Conservation (phyloP, 2,329 filamentous ascomycete species). For the Diplodia sapinea region DNA sequence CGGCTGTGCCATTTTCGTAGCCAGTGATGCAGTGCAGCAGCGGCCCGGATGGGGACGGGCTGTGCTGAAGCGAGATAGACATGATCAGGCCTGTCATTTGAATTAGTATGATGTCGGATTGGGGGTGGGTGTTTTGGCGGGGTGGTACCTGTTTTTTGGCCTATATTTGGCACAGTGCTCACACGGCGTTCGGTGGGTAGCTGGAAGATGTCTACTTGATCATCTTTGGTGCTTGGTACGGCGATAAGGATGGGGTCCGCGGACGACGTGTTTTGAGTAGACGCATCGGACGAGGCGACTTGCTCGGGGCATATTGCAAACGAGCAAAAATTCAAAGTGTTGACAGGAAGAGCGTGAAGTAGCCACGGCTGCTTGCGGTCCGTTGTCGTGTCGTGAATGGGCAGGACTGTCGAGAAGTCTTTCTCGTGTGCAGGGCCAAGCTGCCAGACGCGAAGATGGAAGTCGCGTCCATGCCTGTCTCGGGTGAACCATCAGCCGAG, state of each 20-base stretch:
- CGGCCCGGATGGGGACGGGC: slow-evolving; percentile 36
- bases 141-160: slow-evolving; percentile 51
- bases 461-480: slow-evolving; percentile 84
- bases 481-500: slow-evolving; percentile 3
- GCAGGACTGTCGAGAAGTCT: slow-evolving; percentile 69
- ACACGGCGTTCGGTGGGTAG: slow-evolving; percentile 76
- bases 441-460: slow-evolving; percentile 85
- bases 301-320: slow-evolving; percentile 67
- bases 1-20: slow-evolving; percentile 83
- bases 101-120: neutral
- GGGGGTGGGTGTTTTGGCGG: neutral
- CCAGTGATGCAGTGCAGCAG: slow-evolving; percentile 74
- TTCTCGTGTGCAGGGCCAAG: slow-evolving; percentile 66
- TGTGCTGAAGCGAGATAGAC: slow-evolving; percentile 67
- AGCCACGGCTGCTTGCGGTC: slow-evolving; percentile 75
- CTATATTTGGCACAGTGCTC: slow-evolving; percentile 59
- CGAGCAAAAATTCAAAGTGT: slow-evolving; percentile 93
- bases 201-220: slow-evolving; percentile 78
- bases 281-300: slow-evolving; percentile 33
- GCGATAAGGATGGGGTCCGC: slow-evolving; percentile 63
- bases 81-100: slow-evolving; percentile 77
- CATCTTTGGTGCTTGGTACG: slow-evolving; percentile 66
- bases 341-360: slow-evolving; percentile 82
- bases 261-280: neutral
- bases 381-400: slow-evolving; percentile 65